These are phyloP conservation scores for Eucalyptus lansdowneana DNA, from an alignment of 345 rosid genomes.

Conservation along the genomic window DNA sequence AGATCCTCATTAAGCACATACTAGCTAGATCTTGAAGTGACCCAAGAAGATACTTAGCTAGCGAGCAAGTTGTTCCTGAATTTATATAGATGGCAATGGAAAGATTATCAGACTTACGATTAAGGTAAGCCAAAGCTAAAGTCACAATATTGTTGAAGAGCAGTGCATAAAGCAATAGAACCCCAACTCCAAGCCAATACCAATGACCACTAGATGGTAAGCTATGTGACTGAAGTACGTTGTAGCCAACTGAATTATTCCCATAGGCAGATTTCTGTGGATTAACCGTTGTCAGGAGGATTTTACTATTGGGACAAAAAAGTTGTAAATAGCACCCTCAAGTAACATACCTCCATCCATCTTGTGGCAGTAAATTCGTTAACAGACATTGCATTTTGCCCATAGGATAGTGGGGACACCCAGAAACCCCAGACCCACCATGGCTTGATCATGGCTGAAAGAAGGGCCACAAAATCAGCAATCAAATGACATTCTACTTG, in stretches of 20 bases:
- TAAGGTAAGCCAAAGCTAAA: slow-evolving; percentile 55
- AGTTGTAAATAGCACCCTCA: neutral
- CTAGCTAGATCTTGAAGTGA: neutral
- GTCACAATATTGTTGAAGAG: slow-evolving; percentile 67
- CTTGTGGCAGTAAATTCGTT: slow-evolving; percentile 77
- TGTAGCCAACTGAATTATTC: slow-evolving; percentile 41
- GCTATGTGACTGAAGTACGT: slow-evolving; percentile 36
- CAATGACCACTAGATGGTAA: slow-evolving; percentile 42
- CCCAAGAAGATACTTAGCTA: neutral
- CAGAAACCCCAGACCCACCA: slow-evolving; percentile 97
- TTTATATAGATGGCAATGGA: neutral
- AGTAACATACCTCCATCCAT: slow-evolving; percentile 50
- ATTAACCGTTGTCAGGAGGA: neutral
- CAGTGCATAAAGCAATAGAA: slow-evolving; percentile 38
- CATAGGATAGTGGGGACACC: slow-evolving; percentile 81
- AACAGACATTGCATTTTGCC: slow-evolving; percentile 63
- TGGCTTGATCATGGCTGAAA: slow-evolving; percentile 54
- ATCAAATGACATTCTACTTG: neutral
- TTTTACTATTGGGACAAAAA: neutral
- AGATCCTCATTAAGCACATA: neutral
- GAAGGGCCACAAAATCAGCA: neutral
- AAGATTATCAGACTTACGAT: slow-evolving; percentile 39
- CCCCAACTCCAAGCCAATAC: slow-evolving; percentile 86
- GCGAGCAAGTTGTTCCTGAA: neutral
- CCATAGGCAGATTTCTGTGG: slow-evolving; percentile 49